Conservation (phyloP, 768 basidiomycete species). For the Pleurotus giganteus region DNA sequence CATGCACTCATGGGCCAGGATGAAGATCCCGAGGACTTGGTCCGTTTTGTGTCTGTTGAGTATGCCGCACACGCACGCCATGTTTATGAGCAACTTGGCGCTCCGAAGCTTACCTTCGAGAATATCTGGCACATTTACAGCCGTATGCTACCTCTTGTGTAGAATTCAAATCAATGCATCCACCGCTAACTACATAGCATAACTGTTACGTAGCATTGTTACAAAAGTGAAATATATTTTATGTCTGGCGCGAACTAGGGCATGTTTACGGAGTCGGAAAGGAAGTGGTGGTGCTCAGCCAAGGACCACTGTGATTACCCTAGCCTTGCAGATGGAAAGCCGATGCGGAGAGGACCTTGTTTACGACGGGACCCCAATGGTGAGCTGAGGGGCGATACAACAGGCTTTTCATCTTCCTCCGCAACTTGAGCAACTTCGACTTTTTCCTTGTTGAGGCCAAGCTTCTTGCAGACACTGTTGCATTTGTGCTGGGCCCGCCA, state of each 20-base stretch:
- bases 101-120: conserved; percentile 13
- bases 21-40: conserved; percentile 9
- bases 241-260: too few species aligned
- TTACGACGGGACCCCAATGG: background rate
- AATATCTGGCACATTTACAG: conserved; percentile 21
- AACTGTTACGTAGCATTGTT: too few species aligned
- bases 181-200: too few species aligned
- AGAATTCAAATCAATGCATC: background rate
- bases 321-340: background rate
- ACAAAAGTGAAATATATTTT: too few species aligned
- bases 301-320: too few species aligned
- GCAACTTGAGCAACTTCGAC: background rate
- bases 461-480: conserved; percentile 8
- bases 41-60: conserved; percentile 18
- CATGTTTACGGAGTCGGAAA: too few species aligned
- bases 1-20: conserved; percentile 20
- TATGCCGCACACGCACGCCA: conserved; percentile 16
- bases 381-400: too few species aligned
- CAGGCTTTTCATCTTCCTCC: background rate
- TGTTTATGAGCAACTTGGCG: conserved; percentile 12
- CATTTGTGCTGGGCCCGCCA: conserved; percentile 12
- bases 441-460: background rate
- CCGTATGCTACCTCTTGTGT: conserved; percentile 18
- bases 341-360: background rate
- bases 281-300: too few species aligned